Conservation (phyloP, 129 eudicot species). For the Heracleum sosnowskyi region DNA sequence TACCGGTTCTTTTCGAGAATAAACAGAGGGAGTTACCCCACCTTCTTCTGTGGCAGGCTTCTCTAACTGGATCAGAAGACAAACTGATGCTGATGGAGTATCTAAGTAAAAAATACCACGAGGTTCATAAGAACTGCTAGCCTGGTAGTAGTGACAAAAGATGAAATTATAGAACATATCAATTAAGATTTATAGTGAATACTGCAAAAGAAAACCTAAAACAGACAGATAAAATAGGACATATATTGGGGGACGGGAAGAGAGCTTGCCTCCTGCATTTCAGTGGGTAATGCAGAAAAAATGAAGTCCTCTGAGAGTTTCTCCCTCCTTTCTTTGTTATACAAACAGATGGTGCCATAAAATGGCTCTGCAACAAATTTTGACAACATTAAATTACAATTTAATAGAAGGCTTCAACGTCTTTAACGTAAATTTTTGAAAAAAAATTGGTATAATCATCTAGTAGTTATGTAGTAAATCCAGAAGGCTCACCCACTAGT, state of each 20-base stretch:
- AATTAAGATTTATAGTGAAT: not conserved
- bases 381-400: constrained; percentile 16
- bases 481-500: constrained; percentile 65
- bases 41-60: constrained; percentile 99
- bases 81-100: constrained; percentile 92
- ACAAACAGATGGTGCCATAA: constrained; percentile 87
- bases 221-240: not conserved
- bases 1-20: constrained; percentile 98
- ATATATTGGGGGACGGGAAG: not conserved
- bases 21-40: constrained; percentile 88
- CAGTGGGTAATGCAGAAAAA: constrained; percentile 67
- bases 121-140: constrained; percentile 63
- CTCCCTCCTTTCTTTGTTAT: constrained; percentile 93
- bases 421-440: not conserved
- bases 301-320: constrained; percentile 91
- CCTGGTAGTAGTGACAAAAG: constrained; percentile 37
- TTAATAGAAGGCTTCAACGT: not conserved
- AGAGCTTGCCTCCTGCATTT: constrained; percentile 71
- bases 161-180: constrained; percentile 7
- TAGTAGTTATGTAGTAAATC: constrained; percentile 5
- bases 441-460: not conserved
- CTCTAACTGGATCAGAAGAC: constrained; percentile 90
- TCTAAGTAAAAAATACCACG: constrained; percentile 86
- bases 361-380: constrained; percentile 75
- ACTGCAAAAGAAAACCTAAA: not conserved